Percentiles rank a stretch among this genome's conserved stretches.
These are phyloP conservation scores for Pseudogymnoascus sp. DNA, from an alignment of 2,329 filamentous ascomycete genomes.

Conservation along the genomic window DNA sequence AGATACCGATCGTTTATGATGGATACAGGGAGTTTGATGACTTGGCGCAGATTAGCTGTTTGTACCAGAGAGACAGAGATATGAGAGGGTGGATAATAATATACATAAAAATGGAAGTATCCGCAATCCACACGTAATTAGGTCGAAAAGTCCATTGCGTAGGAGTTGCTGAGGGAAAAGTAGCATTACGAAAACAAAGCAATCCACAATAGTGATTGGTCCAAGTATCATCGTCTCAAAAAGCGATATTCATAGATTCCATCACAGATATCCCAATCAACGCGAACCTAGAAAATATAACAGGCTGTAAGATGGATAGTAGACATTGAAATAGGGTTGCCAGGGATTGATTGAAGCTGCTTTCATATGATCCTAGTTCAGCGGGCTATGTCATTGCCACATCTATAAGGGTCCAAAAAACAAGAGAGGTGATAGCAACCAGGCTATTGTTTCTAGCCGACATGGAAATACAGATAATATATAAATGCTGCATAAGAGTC, in stretches of 20 bases:
- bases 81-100: conserved; percentile 16
- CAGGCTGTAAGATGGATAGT: background rate
- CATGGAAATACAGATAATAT: background rate
- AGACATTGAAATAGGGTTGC: background rate
- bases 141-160: conserved; percentile 54
- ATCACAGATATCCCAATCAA: background rate
- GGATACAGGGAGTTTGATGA: conserved; percentile 47
- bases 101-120: conserved; percentile 64
- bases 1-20: conserved; percentile 53
- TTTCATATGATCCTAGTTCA: conserved; percentile 3
- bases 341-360: background rate
- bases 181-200: conserved; percentile 61
- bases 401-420: background rate
- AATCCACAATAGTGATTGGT: conserved; percentile 68
- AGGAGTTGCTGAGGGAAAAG: conserved; percentile 63
- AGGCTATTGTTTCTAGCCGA: background rate
- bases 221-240: conserved; percentile 57
- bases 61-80: background rate
- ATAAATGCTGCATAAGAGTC: background rate
- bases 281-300: background rate
- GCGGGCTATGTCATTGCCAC: background rate
- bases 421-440: background rate
- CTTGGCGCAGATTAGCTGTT: conserved; percentile 30
- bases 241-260: background rate
- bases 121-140: conserved; percentile 47